Percentiles rank a stretch among this genome's conserved stretches.
These are phyloP conservation scores for Syzygium aromaticum DNA, from an alignment of 345 rosid genomes.

Conservation along the genomic window DNA sequence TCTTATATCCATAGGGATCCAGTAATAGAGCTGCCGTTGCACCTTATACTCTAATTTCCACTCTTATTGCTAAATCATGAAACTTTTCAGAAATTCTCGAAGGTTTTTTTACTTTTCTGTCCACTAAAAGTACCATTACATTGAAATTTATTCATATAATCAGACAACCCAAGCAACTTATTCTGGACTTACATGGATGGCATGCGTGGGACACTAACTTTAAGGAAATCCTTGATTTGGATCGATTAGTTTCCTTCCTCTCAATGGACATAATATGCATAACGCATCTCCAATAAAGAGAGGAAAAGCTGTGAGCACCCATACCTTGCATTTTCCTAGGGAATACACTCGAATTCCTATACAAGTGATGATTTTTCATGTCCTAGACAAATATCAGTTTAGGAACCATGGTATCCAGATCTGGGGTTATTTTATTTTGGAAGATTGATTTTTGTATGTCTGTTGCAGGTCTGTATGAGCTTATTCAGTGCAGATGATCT, in stretches of 20 bases:
- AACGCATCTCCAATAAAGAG: too few relatives aligned
- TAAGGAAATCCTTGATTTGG: neutral
- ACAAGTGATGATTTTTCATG: neutral
- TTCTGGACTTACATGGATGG: neutral
- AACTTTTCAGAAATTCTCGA: neutral
- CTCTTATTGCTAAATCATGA: neutral
- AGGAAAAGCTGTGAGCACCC: neutral
- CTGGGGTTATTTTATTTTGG: neutral
- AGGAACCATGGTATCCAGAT: neutral
- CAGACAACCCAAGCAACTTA: neutral
- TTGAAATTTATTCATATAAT: neutral
- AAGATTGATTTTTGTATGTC: neutral
- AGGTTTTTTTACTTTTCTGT: neutral
- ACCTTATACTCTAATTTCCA: neutral
- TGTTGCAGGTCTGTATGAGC: neutral
- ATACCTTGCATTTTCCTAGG: neutral
- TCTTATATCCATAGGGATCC: neutral
- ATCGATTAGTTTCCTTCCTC: neutral
- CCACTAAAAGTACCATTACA: neutral
- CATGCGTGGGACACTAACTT: neutral
- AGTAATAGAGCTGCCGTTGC: neutral
- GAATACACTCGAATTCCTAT: neutral
- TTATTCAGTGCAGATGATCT: neutral
- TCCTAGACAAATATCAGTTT: neutral
- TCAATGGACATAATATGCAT: neutral